Conservation (phyloP, 352 stramenopile species). For the Pythium aphanidermatum region DNA sequence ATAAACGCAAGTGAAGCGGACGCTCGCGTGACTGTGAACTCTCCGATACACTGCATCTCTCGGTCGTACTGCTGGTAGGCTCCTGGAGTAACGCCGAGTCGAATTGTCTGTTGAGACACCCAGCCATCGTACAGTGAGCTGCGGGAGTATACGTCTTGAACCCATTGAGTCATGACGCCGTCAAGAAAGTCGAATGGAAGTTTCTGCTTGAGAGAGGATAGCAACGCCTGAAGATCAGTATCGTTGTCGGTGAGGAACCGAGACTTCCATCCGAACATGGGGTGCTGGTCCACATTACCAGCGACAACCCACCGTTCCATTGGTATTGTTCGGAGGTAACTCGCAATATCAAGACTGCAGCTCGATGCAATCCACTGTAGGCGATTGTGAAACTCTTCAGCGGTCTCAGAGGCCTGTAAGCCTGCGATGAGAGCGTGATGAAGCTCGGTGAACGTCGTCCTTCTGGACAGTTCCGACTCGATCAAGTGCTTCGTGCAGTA, state of each 20-base stretch:
- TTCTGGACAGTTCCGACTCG: slow-evolving; percentile 33
- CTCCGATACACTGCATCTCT: slow-evolving; percentile 35
- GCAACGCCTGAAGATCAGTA: slow-evolving; percentile 5
- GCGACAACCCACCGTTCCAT: slow-evolving; percentile 45
- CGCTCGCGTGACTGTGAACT: slow-evolving; percentile 45
- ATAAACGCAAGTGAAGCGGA: slow-evolving; percentile 52
- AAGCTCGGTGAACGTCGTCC: slow-evolving; percentile 33
- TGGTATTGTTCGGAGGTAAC: slow-evolving; percentile 32
- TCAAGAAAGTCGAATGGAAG: slow-evolving; percentile 45
- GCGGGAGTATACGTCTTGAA: slow-evolving; percentile 33
- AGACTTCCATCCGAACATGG: slow-evolving; percentile 47
- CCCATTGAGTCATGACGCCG: slow-evolving; percentile 34
- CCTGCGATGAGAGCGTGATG: slow-evolving; percentile 49
- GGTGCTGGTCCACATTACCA: slow-evolving; percentile 31
- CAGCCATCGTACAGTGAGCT: slow-evolving; percentile 32
- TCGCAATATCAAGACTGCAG: slow-evolving; percentile 33
- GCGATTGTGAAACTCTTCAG: slow-evolving; percentile 41
- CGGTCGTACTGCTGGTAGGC: slow-evolving; percentile 48
- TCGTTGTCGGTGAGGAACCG: slow-evolving; percentile 33
- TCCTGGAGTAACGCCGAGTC: slow-evolving; percentile 35
- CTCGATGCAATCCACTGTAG: slow-evolving; percentile 48
- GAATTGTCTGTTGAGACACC: slow-evolving; percentile 26
- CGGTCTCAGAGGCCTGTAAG: slow-evolving; percentile 35
- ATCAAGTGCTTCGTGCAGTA: slow-evolving; percentile 55
- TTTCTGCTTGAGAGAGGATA: slow-evolving; percentile 25